Evolutionary conservation across 208 protist genomes (phyloP), one percentile per base, ranked within the genome.

Genomic region (Leptomonas seymouri): DNA sequence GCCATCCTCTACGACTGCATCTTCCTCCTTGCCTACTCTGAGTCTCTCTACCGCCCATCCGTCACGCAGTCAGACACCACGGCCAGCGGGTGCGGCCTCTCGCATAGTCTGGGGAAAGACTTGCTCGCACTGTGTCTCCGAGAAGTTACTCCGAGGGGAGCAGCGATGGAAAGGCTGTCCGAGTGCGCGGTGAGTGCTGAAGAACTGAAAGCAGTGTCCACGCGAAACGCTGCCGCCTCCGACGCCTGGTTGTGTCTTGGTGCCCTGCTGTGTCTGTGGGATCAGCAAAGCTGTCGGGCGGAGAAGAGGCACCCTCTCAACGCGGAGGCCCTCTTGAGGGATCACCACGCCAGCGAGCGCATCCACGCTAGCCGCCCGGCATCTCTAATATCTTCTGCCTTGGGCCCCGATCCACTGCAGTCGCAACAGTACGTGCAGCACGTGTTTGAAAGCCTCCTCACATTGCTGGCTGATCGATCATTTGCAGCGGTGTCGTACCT

Each of bases 1-100:
- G 69, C 75, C 20, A 62, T 90, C 57, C 44, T 90, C 3, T 80
- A 84, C 34, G 73, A 84, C 62, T 63, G 60, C 30, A 46, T 74
- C 14, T 71, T 78, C 21, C 60, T 80, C 16, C 45, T 48, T 5
- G 58, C 68, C 25, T 74, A 74, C 44, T 39, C 51, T 12, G 20
- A 18, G 27, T 74, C 68, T 41, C 68, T 74, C 55, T 61, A 67
- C 55, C 68, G 60, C n/a, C 39, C 68, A 7, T 54, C 20, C n/a
- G 0, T 6, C 0, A 41, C 27, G 25, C 46, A 42, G 4, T 5
- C 11, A 23, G 8, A 2, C 28, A 12, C 44, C 31, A 20, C 60
- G 1, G n/a, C 20, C 21, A 27, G 18, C 15, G 45, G 16, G 14
- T 3, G 25, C 25, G 59, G 50, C 21, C 30, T 74, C 30, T 58